Percentiles rank a stretch among this genome's conserved stretches.
Conservation (phyloP, 495 filamentous ascomycete species). For the Xylaria longipes region DNA sequence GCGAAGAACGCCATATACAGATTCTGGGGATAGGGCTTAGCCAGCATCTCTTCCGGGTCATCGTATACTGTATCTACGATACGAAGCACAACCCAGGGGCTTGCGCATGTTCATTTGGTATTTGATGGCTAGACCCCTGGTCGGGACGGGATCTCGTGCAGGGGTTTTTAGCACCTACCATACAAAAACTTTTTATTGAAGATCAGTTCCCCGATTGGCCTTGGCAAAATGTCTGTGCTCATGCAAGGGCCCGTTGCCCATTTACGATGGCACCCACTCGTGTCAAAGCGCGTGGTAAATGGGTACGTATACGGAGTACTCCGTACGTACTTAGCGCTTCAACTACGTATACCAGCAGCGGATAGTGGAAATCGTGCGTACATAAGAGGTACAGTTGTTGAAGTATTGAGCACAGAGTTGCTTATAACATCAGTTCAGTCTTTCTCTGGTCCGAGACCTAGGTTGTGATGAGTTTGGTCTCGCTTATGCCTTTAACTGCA, state of each 20-base stretch:
- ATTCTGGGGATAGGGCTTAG: neutral
- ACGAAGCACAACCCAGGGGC: neutral
- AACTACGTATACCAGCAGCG: neutral
- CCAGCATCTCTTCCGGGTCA: neutral
- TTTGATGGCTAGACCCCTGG: neutral
- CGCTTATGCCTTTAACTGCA: neutral
- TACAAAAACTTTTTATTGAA: constrained; percentile 1
- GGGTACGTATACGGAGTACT: neutral
- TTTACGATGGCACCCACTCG: neutral
- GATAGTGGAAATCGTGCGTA: neutral
- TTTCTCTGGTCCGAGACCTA: neutral
- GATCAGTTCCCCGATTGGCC: neutral
- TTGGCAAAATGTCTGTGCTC: constrained; percentile 6
- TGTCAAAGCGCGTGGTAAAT: constrained; percentile 2
- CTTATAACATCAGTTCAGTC: neutral
- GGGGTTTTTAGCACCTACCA: neutral
- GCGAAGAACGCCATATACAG: neutral
- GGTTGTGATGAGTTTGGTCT: neutral
- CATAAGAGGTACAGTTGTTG: neutral
- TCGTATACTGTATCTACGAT: neutral
- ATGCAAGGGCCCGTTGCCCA: constrained; percentile 1
- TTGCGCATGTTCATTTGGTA: neutral
- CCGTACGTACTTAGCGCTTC: neutral
- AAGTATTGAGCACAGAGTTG: neutral
- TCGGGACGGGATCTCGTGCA: neutral